These are phyloP conservation scores for Trichoderma koningii DNA, from an alignment of 2,329 filamentous ascomycete genomes.

Conservation along the genomic window DNA sequence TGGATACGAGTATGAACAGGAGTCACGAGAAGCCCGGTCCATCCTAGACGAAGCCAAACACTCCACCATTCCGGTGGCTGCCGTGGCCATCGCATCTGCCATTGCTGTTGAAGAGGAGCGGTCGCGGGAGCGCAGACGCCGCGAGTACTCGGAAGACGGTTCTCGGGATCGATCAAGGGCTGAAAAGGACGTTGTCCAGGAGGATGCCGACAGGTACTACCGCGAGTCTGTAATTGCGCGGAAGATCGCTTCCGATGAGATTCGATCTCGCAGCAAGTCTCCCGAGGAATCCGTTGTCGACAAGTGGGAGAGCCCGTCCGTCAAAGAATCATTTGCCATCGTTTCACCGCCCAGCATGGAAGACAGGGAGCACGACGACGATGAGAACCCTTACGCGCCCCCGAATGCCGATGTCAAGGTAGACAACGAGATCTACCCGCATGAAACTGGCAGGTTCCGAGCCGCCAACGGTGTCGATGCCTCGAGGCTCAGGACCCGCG, in stretches of 20 bases:
- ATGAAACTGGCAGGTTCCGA: constrained; percentile 48
- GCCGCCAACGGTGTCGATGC: constrained; percentile 33
- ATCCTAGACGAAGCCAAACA: constrained; percentile 51
- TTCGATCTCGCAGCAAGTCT: constrained; percentile 54
- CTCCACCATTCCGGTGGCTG: constrained; percentile 52
- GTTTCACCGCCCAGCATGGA: constrained; percentile 58
- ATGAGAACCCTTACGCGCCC: constrained; percentile 55
- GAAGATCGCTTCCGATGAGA: constrained; percentile 56
- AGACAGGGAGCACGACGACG: constrained; percentile 38
- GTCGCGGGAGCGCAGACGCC: constrained; percentile 39
- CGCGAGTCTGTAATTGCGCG: constrained; percentile 57
- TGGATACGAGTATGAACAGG: constrained; percentile 39
- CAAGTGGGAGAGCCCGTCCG: constrained; percentile 51
- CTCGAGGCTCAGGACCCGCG: constrained; percentile 48
- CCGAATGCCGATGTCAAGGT: constrained; percentile 66
- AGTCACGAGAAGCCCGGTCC: constrained; percentile 48
- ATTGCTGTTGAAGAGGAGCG: constrained; percentile 47
- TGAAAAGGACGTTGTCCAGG: constrained; percentile 52
- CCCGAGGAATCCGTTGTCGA: constrained; percentile 57
- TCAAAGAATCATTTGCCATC: constrained; percentile 48
- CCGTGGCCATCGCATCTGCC: constrained; percentile 51
- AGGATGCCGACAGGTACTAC: constrained; percentile 60
- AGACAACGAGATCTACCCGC: constrained; percentile 59
- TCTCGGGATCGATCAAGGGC: constrained; percentile 40
- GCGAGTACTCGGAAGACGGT: constrained; percentile 39